phyloP scores from a whole-genome alignment of 2,329 filamentous ascomycete genomes.

The Apiospora marii region DNA sequence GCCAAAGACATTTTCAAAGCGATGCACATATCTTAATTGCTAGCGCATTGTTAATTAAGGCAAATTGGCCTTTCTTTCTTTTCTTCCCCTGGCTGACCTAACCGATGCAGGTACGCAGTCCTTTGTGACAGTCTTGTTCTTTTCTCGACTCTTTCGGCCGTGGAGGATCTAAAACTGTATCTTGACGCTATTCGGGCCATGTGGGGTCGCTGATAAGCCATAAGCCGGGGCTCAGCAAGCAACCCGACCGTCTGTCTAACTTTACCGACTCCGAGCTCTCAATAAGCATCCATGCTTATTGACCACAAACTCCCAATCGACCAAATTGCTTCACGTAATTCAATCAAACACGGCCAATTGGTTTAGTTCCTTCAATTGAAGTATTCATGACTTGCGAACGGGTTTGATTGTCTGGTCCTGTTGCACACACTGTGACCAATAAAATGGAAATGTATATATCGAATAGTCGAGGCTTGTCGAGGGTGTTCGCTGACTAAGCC shows the following conservation, averaged over 20 bases:
- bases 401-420: background rate
- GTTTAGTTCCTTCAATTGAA: background rate
- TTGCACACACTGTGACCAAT: background rate
- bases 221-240: background rate
- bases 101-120: background rate
- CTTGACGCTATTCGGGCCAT: slow-evolving; percentile 10
- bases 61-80: background rate
- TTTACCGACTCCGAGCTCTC: background rate
- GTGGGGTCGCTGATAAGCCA: slow-evolving; percentile 20
- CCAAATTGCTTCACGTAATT: background rate
- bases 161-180: slow-evolving; percentile 11
- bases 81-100: background rate
- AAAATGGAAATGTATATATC: background rate
- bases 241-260: background rate
- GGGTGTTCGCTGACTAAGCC: background rate
- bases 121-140: background rate
- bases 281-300: background rate
- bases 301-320: background rate
- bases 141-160: background rate
- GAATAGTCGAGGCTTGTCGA: background rate
- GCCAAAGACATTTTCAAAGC: background rate
- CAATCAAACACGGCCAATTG: background rate
- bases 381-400: too few relatives aligned
- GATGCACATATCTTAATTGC: background rate
- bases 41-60: background rate